Base-by-base conservation (phyloP, 192 early-diverging fungal genomes). In the Lobosporangium transversale region DNA sequence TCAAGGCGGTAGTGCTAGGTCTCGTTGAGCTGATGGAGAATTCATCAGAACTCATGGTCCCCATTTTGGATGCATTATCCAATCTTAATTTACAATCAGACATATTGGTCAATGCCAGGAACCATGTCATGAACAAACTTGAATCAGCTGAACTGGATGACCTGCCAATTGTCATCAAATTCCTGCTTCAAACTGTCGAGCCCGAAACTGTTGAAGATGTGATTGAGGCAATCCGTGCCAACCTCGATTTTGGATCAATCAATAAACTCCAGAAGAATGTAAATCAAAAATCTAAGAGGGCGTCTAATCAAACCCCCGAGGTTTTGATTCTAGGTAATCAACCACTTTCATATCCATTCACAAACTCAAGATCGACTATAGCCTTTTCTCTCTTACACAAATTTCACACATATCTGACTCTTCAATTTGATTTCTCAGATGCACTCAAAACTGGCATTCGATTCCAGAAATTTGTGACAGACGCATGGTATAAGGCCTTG, bases 31-130 rank as follows among this genome's bases (percentile, higher is more conserved):
- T 90, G 66, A 86, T 93, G 81, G 78, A 79, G 17, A 68, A 83
- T 20, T 71, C 87, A 33, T 78, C 82, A 26, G 86, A 84, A 49
- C 74, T 92, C 2, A 88, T 84, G 50, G 88, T 92, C 5, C 85
- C 90, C 0, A 89, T 91, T 20, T 59, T 94, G 44, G 92, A 94
- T 52, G 84, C 92, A 0, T 62, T 94, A 14, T 87, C 91, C 4
- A 89, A 90, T 58, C 76, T 94, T 14, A 88, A 87, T 10, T 35
- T 85, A 15, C 78, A 84, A 40, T 71, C 79, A 7, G 82, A 86
- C 4, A 67, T 68, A 26, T 33, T 88, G 69, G 43, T 85, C 84
- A 70, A 78, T 81, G 47, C 89, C 78, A 56, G 85, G 83, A 45
- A 83, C 73, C 21, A 76, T 58, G 85, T 94, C 18, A 31, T 93